Base-by-base conservation (phyloP, 2,329 filamentous ascomycete genomes). In the Colletotrichum horii region DNA sequence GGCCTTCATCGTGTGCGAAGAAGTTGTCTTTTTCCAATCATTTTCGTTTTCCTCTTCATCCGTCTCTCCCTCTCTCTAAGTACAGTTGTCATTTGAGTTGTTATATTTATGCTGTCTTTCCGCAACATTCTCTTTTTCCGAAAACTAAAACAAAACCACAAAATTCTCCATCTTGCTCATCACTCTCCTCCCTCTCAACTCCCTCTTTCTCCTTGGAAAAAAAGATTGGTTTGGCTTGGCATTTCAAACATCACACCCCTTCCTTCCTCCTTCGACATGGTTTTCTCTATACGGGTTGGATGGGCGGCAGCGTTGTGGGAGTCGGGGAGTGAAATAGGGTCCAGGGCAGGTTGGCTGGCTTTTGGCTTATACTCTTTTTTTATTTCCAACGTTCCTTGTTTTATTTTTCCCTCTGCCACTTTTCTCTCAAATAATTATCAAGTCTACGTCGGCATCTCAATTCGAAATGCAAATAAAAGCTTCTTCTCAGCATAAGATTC, bases 1-100 rank as follows among this genome's bases (percentile, higher is more conserved):
- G 74, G 82, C 81, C 82, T 81, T 83, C 83, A 81, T 81, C 80
- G 82, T 83, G 83, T 81, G 83, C 82, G 82, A 52, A 80, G 66
- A 70, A 61, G 67, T 61, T 70, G 70, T 70, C 22, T 61, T 28
- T 70, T 76, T 75, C 66, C 71, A 75, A 71, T 70, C 60, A 66
- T 70, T 70, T 62, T 30, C 55, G 26, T 68, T n/a, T 22, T 77
- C 34, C n/a, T 32, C 19, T 71, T 61, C 65, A 62, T 52, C 61
- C 70, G 32, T 66, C 64, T 66, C 62, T 75, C 64, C 32, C 69
- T 67, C 71, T 67, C 71, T 67, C 55, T 61, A 72, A 79, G n/a
- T 76, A 71, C 34, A 52, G 43, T 52, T 52, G 43, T 52, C 43
- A n/a, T 52, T 52, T 52, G 43, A 52, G 14, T 52, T 52, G n/a